These are phyloP conservation scores for Paecilomyces variotii DNA, from an alignment of 2,329 filamentous ascomycete genomes.

Conservation along the genomic window DNA sequence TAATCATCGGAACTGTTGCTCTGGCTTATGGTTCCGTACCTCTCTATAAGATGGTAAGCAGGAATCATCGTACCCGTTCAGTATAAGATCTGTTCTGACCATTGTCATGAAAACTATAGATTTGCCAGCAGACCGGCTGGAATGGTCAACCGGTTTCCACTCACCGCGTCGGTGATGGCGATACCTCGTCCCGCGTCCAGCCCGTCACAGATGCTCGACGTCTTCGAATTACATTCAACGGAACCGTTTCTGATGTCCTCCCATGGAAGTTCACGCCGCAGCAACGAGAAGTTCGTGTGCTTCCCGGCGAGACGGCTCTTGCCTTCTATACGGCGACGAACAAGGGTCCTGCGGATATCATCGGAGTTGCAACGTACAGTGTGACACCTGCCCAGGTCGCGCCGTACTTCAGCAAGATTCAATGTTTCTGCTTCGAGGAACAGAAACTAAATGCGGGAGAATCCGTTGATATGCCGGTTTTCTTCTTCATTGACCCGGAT, in stretches of 20 bases:
- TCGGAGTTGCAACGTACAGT: constrained; percentile 95
- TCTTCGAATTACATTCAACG: constrained; percentile 91
- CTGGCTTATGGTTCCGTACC: constrained; percentile 59
- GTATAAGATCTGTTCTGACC: not conserved
- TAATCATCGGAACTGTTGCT: constrained; percentile 56
- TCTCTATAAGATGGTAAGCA: constrained; percentile 56
- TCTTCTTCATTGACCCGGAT: constrained; percentile 97
- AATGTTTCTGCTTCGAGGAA: constrained; percentile 98
- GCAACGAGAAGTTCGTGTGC: constrained; percentile 89
- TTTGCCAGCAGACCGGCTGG: constrained; percentile 58
- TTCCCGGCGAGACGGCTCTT: constrained; percentile 91
- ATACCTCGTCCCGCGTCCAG: constrained; percentile 67
- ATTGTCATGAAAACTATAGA: constrained; percentile 22
- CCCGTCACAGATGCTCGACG: constrained; percentile 75
- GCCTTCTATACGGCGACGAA: constrained; percentile 98
- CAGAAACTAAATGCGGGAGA: constrained; percentile 91
- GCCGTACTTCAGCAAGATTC: constrained; percentile 98
- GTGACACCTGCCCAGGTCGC: constrained; percentile 94
- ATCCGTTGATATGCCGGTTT: constrained; percentile 98
- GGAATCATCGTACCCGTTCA: constrained; percentile 4
- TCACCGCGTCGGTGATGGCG: constrained; percentile 56
- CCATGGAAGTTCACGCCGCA: constrained; percentile 97
- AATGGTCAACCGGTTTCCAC: constrained; percentile 86
- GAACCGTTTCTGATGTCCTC: constrained; percentile 86
- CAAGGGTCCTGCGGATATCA: constrained; percentile 81